Evolutionary conservation across 352 stramenopile genomes (phyloP).

Genomic region (Globisporangium yorkense): DNA sequence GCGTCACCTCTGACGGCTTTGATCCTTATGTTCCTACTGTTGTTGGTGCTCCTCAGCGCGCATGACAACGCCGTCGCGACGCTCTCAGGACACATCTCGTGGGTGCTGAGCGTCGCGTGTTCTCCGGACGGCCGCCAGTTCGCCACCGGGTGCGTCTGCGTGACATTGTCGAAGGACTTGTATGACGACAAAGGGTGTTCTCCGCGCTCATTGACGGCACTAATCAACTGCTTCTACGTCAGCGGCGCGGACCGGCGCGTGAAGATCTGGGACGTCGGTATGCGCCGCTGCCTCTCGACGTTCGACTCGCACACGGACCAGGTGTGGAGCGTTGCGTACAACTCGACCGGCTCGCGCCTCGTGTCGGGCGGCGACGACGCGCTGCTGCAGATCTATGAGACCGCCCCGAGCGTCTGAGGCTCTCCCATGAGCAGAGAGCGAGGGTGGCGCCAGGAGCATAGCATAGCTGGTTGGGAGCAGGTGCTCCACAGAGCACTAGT

Average conservation of each 20-base stretch:
- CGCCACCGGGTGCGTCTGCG: slow-evolving; percentile 56
- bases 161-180: background rate
- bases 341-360: slow-evolving; percentile 70
- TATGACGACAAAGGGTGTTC: background rate
- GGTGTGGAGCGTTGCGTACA: slow-evolving; percentile 91
- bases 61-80: slow-evolving; percentile 77
- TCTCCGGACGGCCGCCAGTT: slow-evolving; percentile 83
- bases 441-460: no score
- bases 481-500: no score
- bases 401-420: slow-evolving; percentile 30
- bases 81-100: slow-evolving; percentile 86
- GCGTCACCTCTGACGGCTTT: background rate
- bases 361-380: slow-evolving; percentile 88
- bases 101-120: slow-evolving; percentile 83
- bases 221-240: background rate
- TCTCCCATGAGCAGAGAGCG: background rate
- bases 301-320: slow-evolving; percentile 90
- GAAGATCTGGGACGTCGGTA: slow-evolving; percentile 91
- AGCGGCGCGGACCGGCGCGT: slow-evolving; percentile 84
- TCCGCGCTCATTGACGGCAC: background rate
- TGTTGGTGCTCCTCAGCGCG: slow-evolving; percentile 20
- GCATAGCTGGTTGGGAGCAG: no score
- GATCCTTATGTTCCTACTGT: background rate
- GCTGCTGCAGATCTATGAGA: slow-evolving; percentile 88
- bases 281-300: slow-evolving; percentile 81